Percentiles rank a stretch among this genome's conserved stretches.
These are phyloP conservation scores for Mortierella claussenii DNA, from an alignment of 192 early-diverging fungal species.

Conservation along the genomic window DNA sequence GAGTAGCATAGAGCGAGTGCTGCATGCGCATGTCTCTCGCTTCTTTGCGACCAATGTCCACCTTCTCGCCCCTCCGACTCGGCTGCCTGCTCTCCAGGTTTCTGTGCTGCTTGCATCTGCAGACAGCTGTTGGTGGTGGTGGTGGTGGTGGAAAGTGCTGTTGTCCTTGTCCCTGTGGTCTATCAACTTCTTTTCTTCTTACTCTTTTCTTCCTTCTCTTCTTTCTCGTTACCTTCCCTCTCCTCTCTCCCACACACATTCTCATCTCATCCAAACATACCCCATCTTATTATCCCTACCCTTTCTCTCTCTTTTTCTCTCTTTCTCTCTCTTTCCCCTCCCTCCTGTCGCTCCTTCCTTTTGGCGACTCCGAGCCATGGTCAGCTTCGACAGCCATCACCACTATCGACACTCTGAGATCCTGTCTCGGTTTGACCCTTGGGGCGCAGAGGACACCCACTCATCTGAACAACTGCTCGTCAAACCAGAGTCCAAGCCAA, in stretches of 20 bases:
- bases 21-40: no score
- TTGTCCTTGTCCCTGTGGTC: no score
- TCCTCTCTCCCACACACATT: background rate
- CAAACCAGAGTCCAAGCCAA: background rate
- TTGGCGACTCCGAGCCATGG: background rate
- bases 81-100: no score
- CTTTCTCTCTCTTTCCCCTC: background rate
- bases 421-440: slow-evolving; percentile 1
- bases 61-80: no score
- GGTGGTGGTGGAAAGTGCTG: no score
- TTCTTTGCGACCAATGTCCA: no score
- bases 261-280: background rate
- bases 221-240: background rate
- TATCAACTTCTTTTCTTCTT: background rate
- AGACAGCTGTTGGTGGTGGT: no score
- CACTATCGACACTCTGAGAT: background rate
- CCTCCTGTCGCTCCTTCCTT: background rate
- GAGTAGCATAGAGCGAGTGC: no score
- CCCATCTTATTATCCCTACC: background rate
- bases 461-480: background rate
- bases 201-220: background rate
- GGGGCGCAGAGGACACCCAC: background rate
- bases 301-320: background rate
- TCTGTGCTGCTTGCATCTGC: no score
- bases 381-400: slow-evolving; percentile 1